These are phyloP conservation scores for Physcia stellaris DNA, from an alignment of 495 filamentous ascomycete genomes.

Conservation along the genomic window DNA sequence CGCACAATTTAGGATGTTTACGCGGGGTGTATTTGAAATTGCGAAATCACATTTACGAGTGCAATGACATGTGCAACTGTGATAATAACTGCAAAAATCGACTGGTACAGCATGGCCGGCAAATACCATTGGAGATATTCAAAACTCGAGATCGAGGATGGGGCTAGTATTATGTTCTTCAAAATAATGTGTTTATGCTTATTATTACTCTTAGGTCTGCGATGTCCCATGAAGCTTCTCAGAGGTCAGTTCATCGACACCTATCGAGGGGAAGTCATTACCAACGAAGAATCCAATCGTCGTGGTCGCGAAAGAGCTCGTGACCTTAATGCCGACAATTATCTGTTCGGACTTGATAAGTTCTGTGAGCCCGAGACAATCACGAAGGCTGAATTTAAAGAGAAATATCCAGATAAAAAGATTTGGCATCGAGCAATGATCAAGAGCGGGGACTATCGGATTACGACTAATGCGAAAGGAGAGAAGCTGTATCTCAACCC, in stretches of 20 bases:
- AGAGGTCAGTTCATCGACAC: conserved; percentile 77
- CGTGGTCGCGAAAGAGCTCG: conserved; percentile 32
- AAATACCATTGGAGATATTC: conserved; percentile 69
- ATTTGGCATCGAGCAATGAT: not conserved
- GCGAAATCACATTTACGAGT: conserved; percentile 57
- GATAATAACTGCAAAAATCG: conserved; percentile 55
- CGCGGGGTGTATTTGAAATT: conserved; percentile 6
- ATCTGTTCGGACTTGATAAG: conserved; percentile 80
- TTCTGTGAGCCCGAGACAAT: conserved; percentile 33
- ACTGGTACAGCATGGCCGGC: conserved; percentile 66
- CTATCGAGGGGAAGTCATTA: conserved; percentile 84
- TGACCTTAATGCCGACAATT: conserved; percentile 44
- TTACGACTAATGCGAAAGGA: conserved; percentile 10
- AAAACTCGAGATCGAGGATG: conserved; percentile 65
- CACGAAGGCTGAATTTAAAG: not conserved
- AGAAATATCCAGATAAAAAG: not conserved
- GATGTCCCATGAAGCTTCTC: conserved; percentile 50
- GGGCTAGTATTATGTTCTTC: conserved; percentile 36
- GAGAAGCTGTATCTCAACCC: not conserved
- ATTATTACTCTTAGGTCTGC: conserved; percentile 39
- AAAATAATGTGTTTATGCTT: not conserved
- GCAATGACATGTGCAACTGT: conserved; percentile 60
- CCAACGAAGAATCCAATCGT: conserved; percentile 47
- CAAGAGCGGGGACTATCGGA: conserved; percentile 4
- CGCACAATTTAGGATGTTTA: conserved; percentile 6